phyloP scores from a whole-genome alignment of 441 rosid species.

The Pelargonium myrrhifolium region DNA sequence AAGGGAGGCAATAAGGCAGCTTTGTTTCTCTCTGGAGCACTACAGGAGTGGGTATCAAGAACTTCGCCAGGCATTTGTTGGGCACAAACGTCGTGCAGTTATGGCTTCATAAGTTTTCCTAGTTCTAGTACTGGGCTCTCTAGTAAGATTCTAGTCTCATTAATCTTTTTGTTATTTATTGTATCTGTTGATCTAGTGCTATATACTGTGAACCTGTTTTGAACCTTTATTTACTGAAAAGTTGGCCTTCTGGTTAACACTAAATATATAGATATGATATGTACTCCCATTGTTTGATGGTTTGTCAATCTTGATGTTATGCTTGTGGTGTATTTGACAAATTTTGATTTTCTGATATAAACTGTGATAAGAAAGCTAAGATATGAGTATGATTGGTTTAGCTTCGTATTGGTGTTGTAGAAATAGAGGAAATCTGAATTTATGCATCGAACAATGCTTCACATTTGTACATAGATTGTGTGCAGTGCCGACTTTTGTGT shows the following conservation, averaged over 20 bases:
- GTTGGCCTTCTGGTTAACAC: not conserved
- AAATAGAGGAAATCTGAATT: too few relatives aligned
- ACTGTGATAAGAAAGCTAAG: too few relatives aligned
- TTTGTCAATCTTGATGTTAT: too few relatives aligned
- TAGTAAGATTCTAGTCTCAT: not conserved
- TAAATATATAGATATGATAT: too few relatives aligned
- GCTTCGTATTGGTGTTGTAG: too few relatives aligned
- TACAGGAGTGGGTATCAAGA: conserved; percentile 62
- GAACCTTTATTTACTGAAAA: not conserved
- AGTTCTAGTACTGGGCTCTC: not conserved
- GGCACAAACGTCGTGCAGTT: conserved; percentile 27
- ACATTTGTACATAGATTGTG: too few relatives aligned
- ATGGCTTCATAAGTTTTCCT: conserved; percentile 17
- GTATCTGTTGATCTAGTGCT: not conserved
- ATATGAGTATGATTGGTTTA: too few relatives aligned
- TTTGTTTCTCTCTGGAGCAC: conserved; percentile 75
- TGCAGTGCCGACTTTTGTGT: too few relatives aligned
- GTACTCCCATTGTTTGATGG: too few relatives aligned
- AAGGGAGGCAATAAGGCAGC: conserved; percentile 77
- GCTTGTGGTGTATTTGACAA: too few relatives aligned
- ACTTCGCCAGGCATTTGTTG: conserved; percentile 40
- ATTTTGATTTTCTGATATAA: too few relatives aligned
- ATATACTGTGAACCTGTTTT: not conserved
- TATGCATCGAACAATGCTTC: too few relatives aligned
- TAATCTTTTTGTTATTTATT: not conserved